Base-by-base conservation (phyloP, 2,329 filamentous ascomycete genomes). In the Colletotrichum lindemuthianum region DNA sequence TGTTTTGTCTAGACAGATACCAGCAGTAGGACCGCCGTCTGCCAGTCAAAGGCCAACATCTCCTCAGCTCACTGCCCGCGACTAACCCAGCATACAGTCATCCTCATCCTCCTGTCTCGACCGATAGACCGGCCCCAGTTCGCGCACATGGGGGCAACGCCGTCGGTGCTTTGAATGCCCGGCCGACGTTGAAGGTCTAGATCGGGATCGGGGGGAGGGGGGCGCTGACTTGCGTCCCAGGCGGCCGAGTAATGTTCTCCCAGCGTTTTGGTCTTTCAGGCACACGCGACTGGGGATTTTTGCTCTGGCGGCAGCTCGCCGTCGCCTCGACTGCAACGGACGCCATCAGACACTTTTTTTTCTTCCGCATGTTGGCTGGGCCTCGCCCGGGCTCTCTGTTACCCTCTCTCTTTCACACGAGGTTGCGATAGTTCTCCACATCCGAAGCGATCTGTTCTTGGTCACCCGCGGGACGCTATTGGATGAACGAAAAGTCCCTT, bases 21-120 rank as follows among this genome's bases (percentile, higher is more conserved):
- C 50, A 36, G 41, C 41, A 24, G 24, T 24, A 24, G 24, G 24
- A 24, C 5, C 24, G 24, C 39, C 47, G 24, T 44, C 32, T 50
- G 34, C 12, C 49, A 45, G 57, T 55, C 34, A 33, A 13, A 55
- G 50, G 45, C 3, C 16, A 33, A 15, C 41, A 16, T 47, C 16
- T 45, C 39, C 49, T 54, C 32, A 40, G 34, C 40, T 43, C 37
- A 45, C 57, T 40, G 32, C 24, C 24, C 24, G 24, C 24, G 54
- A 12, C 58, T 47, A 45, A 56, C 45, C 24, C 37, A 48, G 12
- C 58, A 61, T 65, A 45, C 60, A 59, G 48, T 59, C 54, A 63
- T 59, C 60, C 43, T 43, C n/a, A 48, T 33, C 16, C 55, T 54
- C 44, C 60, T 24, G 24, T 24, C 24, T 24, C 49, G 55, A 59